Base-by-base conservation (phyloP, 2,329 filamentous ascomycete genomes). In the Aspergillus latus region DNA sequence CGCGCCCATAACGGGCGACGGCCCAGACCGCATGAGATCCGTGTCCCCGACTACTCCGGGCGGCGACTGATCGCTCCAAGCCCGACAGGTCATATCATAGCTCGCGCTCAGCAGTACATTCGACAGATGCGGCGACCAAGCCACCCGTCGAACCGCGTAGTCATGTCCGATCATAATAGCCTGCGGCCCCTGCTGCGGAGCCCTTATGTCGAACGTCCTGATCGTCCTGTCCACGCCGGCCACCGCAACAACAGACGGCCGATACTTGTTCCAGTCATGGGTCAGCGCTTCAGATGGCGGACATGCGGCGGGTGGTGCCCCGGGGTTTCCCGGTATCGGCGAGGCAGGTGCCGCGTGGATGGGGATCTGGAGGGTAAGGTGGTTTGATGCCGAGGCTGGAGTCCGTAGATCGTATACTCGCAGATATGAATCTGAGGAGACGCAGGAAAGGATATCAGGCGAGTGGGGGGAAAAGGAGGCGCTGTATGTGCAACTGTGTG, bases 231-330 rank as follows among this genome's bases (percentile, higher is more conserved):
- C 94, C 3, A 97, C 94, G 53, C 94, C 93, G 1, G 86, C 94
- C 0, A 91, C 91, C 0, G 94, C 94, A 53, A 99, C 79, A 28
- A 97, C 80, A 0, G 86, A 88, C 63, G 92, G 86, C 39, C 89
- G 84, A 76, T 99, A 99, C 75, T 99, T 99, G 78, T 99, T 99
- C 94, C 94, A 99, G 74, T 99, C 94, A 75, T 97, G 94, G 0
- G 92, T 96, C 32, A 99, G 82, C 37, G 90, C 85, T 78, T 99
- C 94, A 8, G 85, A 82, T 0, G 92, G 91, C n/a, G 85, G 79
- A 46, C 64, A 59, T 7, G 80, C 71, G 1, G 71, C 70, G 0
- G 69, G 70, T 32, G 73, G 70, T 3, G 73, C 61, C 6, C 71
- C 74, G 3, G 72, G 68, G 26, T 67, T 66, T 3, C 68, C 66